Base-by-base conservation (phyloP, 192 early-diverging fungal genomes). In the Lobosporangium transversale region DNA sequence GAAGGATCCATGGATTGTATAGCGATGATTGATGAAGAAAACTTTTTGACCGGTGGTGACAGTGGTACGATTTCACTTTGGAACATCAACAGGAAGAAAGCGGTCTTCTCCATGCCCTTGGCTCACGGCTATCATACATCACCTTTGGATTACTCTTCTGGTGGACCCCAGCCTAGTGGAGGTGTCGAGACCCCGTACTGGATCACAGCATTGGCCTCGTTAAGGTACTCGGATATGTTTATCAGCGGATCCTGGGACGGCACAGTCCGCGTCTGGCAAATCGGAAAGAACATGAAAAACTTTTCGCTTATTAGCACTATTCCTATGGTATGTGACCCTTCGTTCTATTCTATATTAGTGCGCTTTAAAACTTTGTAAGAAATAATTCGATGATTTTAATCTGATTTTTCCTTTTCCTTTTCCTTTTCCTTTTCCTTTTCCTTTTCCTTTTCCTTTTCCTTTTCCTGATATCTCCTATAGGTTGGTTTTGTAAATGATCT, bases 51-150 rank as follows among this genome's bases (percentile, higher is more conserved):
- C 15, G 98, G 97, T 48, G 90, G 92, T 37, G 97, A 99, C 80
- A 88, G 85, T 63, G 94, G 96, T 14, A 87, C 92, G 0, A 89
- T 99, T 45, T 98, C 94, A 29, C 82, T 99, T 64, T 99, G 98
- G 98, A 93, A 91, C 75, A 68, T 90, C 27, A 87, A 88, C 63
- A 91, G 89, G 66, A 99, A 99, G 84, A 98, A 98, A 69, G 95
- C 98, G 15, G 70, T 94, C 7, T 97, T 91, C 62, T 90, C 94
- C 8, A 82, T 89, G 47, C 74, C 88, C 40, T 49, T 85, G 3
- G 86, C 92, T 18, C 98, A 99, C 66, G 96, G 96, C 2, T 59
- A 84, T 30, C 80, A 88, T 29, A 79, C 81, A 11, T 62, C 69
- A 36, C 58, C 76, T 27, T 62, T 79, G 43, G 84, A 84, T 50